Base-by-base conservation (phyloP, 106 monocot genomes). In the Apostasia ramifera region DNA sequence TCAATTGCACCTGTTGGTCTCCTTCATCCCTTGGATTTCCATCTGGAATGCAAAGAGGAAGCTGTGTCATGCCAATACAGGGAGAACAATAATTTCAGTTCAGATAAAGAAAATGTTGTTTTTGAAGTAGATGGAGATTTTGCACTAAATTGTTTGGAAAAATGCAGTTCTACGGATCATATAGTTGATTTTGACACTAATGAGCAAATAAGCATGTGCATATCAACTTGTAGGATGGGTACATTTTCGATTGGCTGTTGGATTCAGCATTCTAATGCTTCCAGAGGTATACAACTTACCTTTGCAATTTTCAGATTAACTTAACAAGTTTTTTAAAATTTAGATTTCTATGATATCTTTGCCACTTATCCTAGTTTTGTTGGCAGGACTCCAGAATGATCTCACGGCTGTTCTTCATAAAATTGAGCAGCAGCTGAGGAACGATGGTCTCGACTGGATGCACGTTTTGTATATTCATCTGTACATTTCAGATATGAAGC, bases 1-100 rank as follows among this genome's bases (percentile, higher is more conserved):
- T 77, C 92, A 70, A 92, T 97, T 83, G 95, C 95, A 12, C 78
- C 95, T 65, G 95, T 89, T 83, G 92, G 92, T 57, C 67, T 97
- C 58, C 85, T 97, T 85, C 95, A 97, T 74, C 95, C 92, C 39
- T 60, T 72, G 62, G 76, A 77, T 37, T 97, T 87, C 68, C 92
- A 97, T 82, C 60, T 89, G 55, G 86, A 86, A 61, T 68, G 66
- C 55, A 92, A 89, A 72, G 37, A 47, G 10, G 47, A 47, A 6
- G 12, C 8, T 64, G 38, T 58, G 56, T 81, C 77, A 63, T 43
- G 58, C 38, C 70, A 40, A 26, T 66, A 66, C 69, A 15, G 6
- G 54, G 61, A 44, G 9, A 44, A 47, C 39, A 71, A 52, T 47
- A 8, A n/a, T 72, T 70, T 63, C 48, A 49, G 1, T 42, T 71